Evolutionary conservation across 495 filamentous ascomycete genomes (phyloP).

Genomic region (Aspergillus incahuasiensis): DNA sequence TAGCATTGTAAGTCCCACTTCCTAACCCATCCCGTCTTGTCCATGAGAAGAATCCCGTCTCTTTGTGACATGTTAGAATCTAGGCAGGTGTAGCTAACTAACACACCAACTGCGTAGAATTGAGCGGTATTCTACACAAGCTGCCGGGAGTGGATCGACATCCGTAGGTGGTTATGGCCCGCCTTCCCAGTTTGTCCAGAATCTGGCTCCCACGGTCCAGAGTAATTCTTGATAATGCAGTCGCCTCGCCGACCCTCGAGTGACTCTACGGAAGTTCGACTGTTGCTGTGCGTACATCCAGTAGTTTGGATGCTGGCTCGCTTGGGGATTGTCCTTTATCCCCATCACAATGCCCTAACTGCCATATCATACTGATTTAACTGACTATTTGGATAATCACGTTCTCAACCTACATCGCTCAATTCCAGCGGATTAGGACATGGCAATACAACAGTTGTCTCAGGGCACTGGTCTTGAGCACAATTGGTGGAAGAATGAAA

Average conservation of each 20-base stretch:
- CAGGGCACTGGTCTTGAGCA: too few relatives aligned
- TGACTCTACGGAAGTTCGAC: background rate
- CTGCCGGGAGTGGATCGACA: background rate
- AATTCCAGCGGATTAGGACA: conserved; percentile 12
- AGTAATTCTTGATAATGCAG: background rate
- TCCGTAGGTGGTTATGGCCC: background rate
- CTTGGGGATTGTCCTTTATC: background rate
- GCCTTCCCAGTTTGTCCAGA: background rate
- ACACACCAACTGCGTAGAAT: conserved; percentile 21
- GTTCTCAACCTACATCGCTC: conserved; percentile 10
- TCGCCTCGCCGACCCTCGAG: background rate
- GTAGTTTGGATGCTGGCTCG: background rate
- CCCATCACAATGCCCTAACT: background rate
- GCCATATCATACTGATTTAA: background rate
- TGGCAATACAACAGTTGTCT: conserved; percentile 17
- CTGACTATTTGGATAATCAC: background rate
- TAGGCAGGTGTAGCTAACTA: background rate
- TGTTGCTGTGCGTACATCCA: background rate
- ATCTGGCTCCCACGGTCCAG: background rate
- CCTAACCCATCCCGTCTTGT: background rate
- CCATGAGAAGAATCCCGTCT: background rate
- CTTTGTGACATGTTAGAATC: background rate
- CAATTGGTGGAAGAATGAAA: too few relatives aligned
- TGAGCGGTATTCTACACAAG: conserved; percentile 24
- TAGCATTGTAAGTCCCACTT: conserved; percentile 61